Percentiles rank a stretch among this genome's conserved stretches.
These are phyloP conservation scores for Chenopodium formosanum DNA, from an alignment of 148 eudicot species.

Conservation along the genomic window DNA sequence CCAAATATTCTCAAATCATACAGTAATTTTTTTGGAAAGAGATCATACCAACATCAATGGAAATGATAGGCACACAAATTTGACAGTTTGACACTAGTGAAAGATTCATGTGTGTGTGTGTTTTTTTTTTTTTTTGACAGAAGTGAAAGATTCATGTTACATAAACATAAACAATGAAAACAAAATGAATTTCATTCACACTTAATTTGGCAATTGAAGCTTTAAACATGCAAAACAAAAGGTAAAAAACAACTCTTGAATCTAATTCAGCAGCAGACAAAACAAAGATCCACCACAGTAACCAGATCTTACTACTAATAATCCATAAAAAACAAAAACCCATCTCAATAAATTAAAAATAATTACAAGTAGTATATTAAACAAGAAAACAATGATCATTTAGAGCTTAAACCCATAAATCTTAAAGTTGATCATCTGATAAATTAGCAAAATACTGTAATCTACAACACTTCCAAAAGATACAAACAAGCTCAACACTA, in stretches of 20 bases:
- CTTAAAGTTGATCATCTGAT: neutral
- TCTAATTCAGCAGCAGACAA: neutral
- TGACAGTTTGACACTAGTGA: neutral
- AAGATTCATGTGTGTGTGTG: neutral
- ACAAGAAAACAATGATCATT: neutral
- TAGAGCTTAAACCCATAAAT: neutral
- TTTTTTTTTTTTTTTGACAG: neutral
- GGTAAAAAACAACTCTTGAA: neutral
- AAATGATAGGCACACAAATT: neutral
- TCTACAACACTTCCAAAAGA: neutral
- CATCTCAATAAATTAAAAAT: neutral
- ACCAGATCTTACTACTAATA: neutral
- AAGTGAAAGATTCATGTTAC: neutral
- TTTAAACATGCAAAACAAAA: neutral
- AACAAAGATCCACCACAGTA: neutral
- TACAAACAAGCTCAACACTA: neutral
- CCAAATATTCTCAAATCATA: neutral
- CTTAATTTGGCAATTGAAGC: neutral
- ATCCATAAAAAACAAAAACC: neutral
- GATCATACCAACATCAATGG: neutral
- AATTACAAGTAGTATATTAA: too few relatives aligned
- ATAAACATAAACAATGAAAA: too few relatives aligned
- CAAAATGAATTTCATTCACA: neutral
- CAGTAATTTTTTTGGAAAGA: neutral
- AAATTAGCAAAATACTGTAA: neutral